Evolutionary conservation across 2,329 filamentous ascomycete genomes (phyloP), one percentile per base, ranked within the genome.

Genomic region (Dactylonectria estremocensis): DNA sequence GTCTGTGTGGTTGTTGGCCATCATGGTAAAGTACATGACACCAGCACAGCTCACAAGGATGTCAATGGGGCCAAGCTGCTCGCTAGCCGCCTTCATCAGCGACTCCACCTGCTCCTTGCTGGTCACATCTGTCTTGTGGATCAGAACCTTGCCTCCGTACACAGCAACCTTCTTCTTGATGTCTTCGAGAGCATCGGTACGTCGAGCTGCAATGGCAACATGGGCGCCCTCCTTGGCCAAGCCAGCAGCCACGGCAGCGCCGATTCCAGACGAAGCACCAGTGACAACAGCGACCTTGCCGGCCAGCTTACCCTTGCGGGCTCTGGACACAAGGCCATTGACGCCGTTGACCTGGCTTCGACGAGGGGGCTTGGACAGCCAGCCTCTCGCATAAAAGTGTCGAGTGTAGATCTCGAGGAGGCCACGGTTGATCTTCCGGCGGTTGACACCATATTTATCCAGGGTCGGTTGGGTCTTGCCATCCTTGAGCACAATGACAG

Each of bases 21-120:
- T 95, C 90, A 95, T 91, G 61, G 93, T 95, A 81, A 91, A 95
- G 83, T 95, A 95, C 93, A 95, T 95, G 77, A 95, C 93, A 40
- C 93, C 93, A 0, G 93, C 93, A 76, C 92, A 94, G 46, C 90
- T 90, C 56, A 95, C 89, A n/a, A 95, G 87, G 58, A 95, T 93
- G 77, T 95, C 93, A 50, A 95, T 85, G 0, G 91, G 88, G 0
- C 93, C 93, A 0, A 95, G 89, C 72, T 90, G 83, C 52, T 88
- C 85, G 28, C 83, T 83, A 1, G 92, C 85, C 0, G 87, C 84
- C 3, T 82, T 80, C 68, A 95, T 84, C 3, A 95, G 88, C 0
- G 86, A 85, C 72, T 92, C 88, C 5, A 95, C 92, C 73, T 95
- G 87, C 5, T 81, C 79, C 68, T 85, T 87, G 74, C 90, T 85